Evolutionary conservation across 768 basidiomycete genomes (phyloP), one percentile per base, ranked within the genome.

Genomic region (Termitomyces sp.): DNA sequence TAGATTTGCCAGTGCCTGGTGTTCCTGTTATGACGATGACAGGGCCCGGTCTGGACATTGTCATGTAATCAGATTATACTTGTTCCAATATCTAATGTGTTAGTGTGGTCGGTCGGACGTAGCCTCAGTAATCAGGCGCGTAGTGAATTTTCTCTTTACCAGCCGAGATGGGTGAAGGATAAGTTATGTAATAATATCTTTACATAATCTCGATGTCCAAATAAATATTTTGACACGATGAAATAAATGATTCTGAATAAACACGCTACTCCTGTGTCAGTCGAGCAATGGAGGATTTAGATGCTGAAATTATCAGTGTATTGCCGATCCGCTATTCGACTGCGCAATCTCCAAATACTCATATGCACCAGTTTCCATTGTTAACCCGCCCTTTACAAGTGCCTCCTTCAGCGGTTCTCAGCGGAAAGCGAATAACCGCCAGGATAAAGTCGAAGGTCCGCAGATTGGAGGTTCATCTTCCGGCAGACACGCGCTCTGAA

Each of bases 1-100:
- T 94, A 3, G 96, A 90, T 71, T 99, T 99, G 55, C 94, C 95
- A 36, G 94, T 95, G n/a, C 93, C 93, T 12, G 93, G 92, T 16
- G 93, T 94, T 59, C 92, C 94, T 43, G 93, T 95, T 64, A 95
- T 84, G 63, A 95, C 69, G 66, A 95, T 90, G 50, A 87, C 80
- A 46, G 91, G 92, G 42, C 60, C 64, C 48, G 53, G 58, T 47
- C 52, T 59, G 58, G 62, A 56, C 27, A 47, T 22, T 53, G 31
- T 57, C 16, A 39, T 44, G 37, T 7, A 24, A 24, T 50, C 27
- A 32, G 16, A 37, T 34, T 34, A 13, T 34, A 37, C 37, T 6
- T 6, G 5, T 18, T 37, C 18, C 18, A 6, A 16, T 7, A 37
- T 5, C 7, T 16, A 37, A 14, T 10, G 34, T 14, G 34, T 14